A percentile compares a stretch with the other conserved stretches of the same genome.
These are phyloP conservation scores for Omphalotus guepiniiformis DNA, from an alignment of 768 basidiomycete genomes.

Conservation along the genomic window DNA sequence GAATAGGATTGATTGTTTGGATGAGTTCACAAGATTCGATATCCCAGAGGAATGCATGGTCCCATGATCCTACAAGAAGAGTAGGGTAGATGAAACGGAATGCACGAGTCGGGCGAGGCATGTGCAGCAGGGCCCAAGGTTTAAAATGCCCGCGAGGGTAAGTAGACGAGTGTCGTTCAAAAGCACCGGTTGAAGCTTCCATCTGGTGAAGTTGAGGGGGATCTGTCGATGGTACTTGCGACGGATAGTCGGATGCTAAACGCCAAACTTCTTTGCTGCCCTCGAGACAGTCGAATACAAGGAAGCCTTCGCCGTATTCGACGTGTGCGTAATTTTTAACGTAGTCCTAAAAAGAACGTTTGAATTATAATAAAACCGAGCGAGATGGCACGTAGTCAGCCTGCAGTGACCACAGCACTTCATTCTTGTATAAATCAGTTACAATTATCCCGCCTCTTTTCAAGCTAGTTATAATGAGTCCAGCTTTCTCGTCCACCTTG, in stretches of 20 bases:
- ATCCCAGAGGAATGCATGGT: constrained; percentile 58
- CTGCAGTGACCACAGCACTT: constrained; percentile 60
- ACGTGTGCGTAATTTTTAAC: constrained; percentile 60
- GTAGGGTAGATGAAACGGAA: constrained; percentile 69
- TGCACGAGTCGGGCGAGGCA: constrained; percentile 44
- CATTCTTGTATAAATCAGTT: constrained; percentile 44
- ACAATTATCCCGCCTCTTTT: constrained; percentile 55
- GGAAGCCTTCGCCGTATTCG: constrained; percentile 69
- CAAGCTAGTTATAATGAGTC: constrained; percentile 57
- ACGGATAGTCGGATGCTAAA: constrained; percentile 27
- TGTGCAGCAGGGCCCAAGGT: constrained; percentile 54
- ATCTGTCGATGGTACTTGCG: constrained; percentile 14
- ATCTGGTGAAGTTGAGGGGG: constrained; percentile 26
- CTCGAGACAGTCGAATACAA: constrained; percentile 61
- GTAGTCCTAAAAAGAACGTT: constrained; percentile 33
- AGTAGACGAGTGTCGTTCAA: constrained; percentile 7
- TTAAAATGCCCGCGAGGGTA: constrained; percentile 47
- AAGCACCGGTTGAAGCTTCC: constrained; percentile 7
- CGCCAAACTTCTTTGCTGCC: constrained; percentile 73
- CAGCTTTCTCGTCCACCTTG: constrained; percentile 65
- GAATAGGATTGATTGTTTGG: constrained; percentile 42
- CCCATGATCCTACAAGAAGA: constrained; percentile 44
- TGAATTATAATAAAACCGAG: constrained; percentile 1
- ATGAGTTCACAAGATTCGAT: constrained; percentile 45
- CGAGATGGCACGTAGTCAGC: constrained; percentile 33